Evolutionary conservation across 1,284 basidiomycete species (phyloP).

Genomic region (Bjerkandera adusta): DNA sequence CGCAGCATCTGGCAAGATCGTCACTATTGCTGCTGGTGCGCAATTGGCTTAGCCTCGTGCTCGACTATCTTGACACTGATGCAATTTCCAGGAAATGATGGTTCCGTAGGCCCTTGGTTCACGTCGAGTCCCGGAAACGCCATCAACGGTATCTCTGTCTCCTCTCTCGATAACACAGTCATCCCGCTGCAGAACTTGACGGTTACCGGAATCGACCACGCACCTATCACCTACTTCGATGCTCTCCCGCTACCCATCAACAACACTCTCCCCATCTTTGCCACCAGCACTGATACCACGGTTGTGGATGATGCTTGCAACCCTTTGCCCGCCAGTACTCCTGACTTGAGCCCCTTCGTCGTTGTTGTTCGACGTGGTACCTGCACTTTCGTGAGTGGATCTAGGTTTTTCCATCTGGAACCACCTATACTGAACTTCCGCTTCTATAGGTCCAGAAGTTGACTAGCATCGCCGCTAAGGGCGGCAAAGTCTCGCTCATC

Average conservation of each 20-base stretch:
- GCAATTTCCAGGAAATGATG: conserved; percentile 30
- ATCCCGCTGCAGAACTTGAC: conserved; percentile 39
- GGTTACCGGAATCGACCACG: conserved; percentile 37
- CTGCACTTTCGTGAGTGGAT: conserved; percentile 45
- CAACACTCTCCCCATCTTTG: conserved; percentile 39
- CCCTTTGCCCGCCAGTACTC: conserved; percentile 48
- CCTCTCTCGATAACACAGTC: conserved; percentile 47
- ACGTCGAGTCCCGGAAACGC: conserved; percentile 47
- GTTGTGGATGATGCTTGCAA: conserved; percentile 51
- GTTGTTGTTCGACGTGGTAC: conserved; percentile 52
- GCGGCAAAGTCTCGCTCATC: conserved; percentile 46
- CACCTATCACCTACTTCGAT: conserved; percentile 41
- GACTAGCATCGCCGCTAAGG: conserved; percentile 48
- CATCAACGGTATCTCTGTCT: conserved; percentile 47
- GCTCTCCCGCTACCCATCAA: conserved; percentile 37
- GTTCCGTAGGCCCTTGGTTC: conserved; percentile 45
- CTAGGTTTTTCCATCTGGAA: neutral
- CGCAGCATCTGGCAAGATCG: conserved; percentile 46
- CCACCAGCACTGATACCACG: conserved; percentile 41
- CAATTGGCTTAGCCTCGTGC: neutral
- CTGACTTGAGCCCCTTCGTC: conserved; percentile 46
- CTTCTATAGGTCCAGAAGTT: conserved; percentile 38
- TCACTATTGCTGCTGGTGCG: conserved; percentile 48
- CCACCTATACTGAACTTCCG: conserved; percentile 12
- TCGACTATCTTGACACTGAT: neutral